Evolutionary conservation across 2,329 filamentous ascomycete species (phyloP), one percentile per base, ranked within the genome.

Genomic region (Talaromyces sp.): DNA sequence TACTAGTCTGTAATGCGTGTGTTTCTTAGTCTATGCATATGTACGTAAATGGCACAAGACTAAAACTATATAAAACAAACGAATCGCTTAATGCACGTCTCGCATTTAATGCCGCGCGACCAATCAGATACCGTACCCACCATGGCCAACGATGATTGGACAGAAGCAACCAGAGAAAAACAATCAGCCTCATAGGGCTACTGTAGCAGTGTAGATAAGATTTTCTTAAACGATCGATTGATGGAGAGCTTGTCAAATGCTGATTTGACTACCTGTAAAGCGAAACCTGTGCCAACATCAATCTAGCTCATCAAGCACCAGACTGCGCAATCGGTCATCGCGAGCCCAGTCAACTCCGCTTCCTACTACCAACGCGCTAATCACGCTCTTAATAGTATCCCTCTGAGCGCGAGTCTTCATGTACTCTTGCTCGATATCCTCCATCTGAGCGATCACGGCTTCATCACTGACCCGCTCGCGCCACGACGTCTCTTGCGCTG

Each of bases 301-400:
- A 67, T 82, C 79, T 64, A 94, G 82, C 39, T 82, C 79, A 69
- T 86, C 92, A 67, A 96, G 81, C 31, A 96, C 91, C 67, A 94
- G 82, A 60, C 87, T 85, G 65, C 86, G 83, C 67, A 96, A 79
- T 66, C 82, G 83, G 61, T 87, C 84, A 76, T 96, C 88, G 47
- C 85, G 81, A 13, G 87, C 87, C 92, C 92, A 96, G 73, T 96
- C 88, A 62, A 95, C 82, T 56, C 92, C 92, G 75, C 92, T 96
- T 3, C 90, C 91, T 5, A 87, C 90, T 56, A 96, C 85, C 63
- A 93, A 84, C 19, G 90, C 91, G 72, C 90, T 90, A n/a, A 90
- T 84, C 49, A 92, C 86, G 27, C 87, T 90, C 79, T 94, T 95
- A 76, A 94, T 86, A 22, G 89, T 87, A 71, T 87, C 87, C 88